Base-by-base conservation (phyloP, 371 early-diverging fungal species). In the Haplosporangium sp. region DNA sequence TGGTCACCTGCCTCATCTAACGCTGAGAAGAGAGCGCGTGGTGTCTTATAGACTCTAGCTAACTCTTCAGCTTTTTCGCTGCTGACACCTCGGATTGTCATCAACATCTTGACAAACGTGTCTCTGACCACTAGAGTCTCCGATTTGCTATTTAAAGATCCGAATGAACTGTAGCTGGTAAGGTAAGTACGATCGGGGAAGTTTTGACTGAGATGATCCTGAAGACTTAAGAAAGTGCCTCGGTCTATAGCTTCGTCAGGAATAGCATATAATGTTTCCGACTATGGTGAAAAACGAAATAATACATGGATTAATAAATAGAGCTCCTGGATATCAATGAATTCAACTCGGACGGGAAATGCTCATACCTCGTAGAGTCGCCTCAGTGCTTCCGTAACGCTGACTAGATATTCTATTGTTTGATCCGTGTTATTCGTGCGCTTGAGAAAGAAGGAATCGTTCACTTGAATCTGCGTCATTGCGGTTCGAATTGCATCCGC, bases 31-130 rank as follows among this genome's bases (percentile, higher is more conserved):
- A 93, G 71, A 8, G 74, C 68, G 12, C 66, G 65, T 1, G 94
- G 90, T 0, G 96, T 96, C 6, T 89, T 90, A 66, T 90, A 96
- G n/a, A 69, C 74, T 43, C 80, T 79, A 6, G 86, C 90, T 36
- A 97, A 84, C 10, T 90, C 85, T 13, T 80, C 47, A 0, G 96
- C 98, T 77, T 94, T 95, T 67, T 96, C 96, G 0, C 86, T 87
- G 65, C 93, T 92, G 45, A 96, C 83, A 16, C 96, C 96, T 36
- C 89, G 86, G 54, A 95, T 81, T 0, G 91, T 88, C 92, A 94
- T 89, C 45, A 97, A 82, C 90, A 95, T 93, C 51, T 91, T 85
- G 38, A 90, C 70, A 82, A 92, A 95, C 6, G 92, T 74, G 55
- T 96, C 95, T 36, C 87, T 83, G 3, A 94, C 82, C 0, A 86